phyloP scores from a whole-genome alignment of 1,284 basidiomycete genomes.

The Mycena sp. region DNA sequence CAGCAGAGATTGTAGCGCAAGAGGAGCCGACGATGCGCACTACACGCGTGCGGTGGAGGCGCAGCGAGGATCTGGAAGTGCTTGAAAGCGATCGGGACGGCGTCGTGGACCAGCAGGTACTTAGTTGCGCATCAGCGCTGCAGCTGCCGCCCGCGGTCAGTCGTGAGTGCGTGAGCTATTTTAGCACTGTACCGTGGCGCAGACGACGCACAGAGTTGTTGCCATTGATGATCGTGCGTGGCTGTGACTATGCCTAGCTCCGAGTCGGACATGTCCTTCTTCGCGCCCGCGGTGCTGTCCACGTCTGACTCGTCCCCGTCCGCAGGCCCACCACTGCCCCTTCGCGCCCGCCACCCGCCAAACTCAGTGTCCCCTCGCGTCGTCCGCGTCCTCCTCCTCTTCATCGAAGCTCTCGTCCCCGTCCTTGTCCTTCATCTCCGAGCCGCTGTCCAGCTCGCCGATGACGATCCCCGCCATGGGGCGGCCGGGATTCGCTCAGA shows the following conservation, averaged over 20 bases:
- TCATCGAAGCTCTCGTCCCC: constrained; percentile 17
- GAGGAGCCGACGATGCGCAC: constrained; percentile 49
- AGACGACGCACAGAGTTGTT: constrained; percentile 57
- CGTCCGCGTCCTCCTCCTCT: constrained; percentile 15
- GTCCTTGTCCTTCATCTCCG: constrained; percentile 28
- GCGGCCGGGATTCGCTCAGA: constrained; percentile 27
- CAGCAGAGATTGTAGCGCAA: not conserved
- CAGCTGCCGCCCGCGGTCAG: not conserved
- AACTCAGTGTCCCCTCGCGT: too few relatives aligned
- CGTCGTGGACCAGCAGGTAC: constrained; percentile 48
- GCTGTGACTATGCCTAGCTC: constrained; percentile 71
- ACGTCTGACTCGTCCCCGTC: not conserved
- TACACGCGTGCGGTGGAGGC: constrained; percentile 59
- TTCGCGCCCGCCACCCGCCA: too few relatives aligned
- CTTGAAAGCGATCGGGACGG: constrained; percentile 75
- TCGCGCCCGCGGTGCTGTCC: constrained; percentile 1
- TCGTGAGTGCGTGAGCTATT: too few relatives aligned
- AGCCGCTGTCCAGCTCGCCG: not conserved
- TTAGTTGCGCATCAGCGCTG: too few relatives aligned
- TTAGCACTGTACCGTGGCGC: not conserved
- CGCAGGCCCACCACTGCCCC: not conserved
- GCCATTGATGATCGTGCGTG: constrained; percentile 74
- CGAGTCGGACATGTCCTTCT: too few relatives aligned
- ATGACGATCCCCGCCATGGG: constrained; percentile 32
- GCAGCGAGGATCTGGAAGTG: constrained; percentile 76